phyloP scores from a whole-genome alignment of 2,329 filamentous ascomycete species.

The Claviceps fusiformis region DNA sequence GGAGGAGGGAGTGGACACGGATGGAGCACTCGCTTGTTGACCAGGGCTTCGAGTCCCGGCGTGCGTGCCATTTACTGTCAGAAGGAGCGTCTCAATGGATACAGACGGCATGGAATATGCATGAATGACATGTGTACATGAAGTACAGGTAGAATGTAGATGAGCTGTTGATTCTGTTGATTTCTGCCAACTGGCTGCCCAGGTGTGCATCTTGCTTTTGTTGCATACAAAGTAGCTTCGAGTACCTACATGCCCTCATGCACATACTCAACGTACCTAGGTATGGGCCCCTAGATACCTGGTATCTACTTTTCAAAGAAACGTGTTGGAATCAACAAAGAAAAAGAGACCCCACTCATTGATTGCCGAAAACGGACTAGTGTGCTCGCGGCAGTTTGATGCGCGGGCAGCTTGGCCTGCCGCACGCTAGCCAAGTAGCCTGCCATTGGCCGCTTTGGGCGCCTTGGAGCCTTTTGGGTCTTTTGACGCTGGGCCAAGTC shows the following conservation, averaged over 20 bases:
- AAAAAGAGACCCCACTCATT: background rate
- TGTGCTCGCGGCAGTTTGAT: background rate
- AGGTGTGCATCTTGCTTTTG: no score
- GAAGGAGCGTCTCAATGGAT: background rate
- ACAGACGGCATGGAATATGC: background rate
- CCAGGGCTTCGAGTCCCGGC: background rate
- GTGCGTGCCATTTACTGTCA: background rate
- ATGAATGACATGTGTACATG: no score
- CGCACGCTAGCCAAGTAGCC: background rate
- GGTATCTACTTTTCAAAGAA: no score
- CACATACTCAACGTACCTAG: no score
- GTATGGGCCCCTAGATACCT: no score
- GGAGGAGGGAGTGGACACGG: background rate
- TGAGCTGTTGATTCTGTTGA: no score
- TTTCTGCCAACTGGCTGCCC: no score
- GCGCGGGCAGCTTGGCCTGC: background rate
- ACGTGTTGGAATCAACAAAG: background rate
- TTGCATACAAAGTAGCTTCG: no score
- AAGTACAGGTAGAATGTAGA: no score
- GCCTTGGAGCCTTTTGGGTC: background rate
- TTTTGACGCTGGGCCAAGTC: background rate
- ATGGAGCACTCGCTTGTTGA: background rate
- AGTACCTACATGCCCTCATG: no score
- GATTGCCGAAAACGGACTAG: slow-evolving; percentile 3
- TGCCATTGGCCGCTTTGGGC: background rate